Conservation (phyloP, 139 green algal species). For the Auxenochlorella protothecoides region DNA sequence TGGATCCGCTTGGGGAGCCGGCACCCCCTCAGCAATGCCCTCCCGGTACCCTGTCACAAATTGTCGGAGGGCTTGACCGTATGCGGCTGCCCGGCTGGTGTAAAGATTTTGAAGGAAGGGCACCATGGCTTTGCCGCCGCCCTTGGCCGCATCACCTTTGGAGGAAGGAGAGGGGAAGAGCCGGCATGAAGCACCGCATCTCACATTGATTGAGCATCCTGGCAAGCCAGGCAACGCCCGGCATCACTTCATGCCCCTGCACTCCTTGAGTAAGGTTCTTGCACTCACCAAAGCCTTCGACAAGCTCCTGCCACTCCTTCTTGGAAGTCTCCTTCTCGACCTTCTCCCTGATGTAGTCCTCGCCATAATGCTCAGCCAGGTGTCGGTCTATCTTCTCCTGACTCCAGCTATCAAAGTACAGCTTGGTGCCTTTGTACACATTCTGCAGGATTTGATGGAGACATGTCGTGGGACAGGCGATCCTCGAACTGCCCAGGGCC, state of each 20-base stretch:
- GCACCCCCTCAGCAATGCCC: conserved; percentile 14
- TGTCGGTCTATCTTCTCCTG: too few relatives aligned
- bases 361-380: too few relatives aligned
- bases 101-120: conserved; percentile 37
- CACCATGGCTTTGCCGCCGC: conserved; percentile 16
- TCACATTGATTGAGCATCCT: neutral
- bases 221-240: neutral
- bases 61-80: conserved; percentile 32
- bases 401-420: neutral
- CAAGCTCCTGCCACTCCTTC: neutral
- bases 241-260: neutral
- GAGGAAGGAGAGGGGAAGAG: neutral
- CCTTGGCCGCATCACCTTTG: conserved; percentile 8
- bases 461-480: too few relatives aligned
- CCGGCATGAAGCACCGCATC: neutral
- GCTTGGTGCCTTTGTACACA: too few relatives aligned
- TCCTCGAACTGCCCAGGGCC: too few relatives aligned
- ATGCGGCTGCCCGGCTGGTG: conserved; percentile 21
- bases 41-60: conserved; percentile 44
- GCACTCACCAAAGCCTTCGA: conserved; percentile 10
- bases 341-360: too few relatives aligned
- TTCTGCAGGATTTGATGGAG: too few relatives aligned
- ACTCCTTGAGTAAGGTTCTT: neutral
- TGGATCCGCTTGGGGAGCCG: too few relatives aligned
- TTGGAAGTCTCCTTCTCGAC: too few relatives aligned